A percentile compares a stretch with the other conserved stretches of the same genome.
Conservation (phyloP, 768 basidiomycete genomes). For the Russula emetica region DNA sequence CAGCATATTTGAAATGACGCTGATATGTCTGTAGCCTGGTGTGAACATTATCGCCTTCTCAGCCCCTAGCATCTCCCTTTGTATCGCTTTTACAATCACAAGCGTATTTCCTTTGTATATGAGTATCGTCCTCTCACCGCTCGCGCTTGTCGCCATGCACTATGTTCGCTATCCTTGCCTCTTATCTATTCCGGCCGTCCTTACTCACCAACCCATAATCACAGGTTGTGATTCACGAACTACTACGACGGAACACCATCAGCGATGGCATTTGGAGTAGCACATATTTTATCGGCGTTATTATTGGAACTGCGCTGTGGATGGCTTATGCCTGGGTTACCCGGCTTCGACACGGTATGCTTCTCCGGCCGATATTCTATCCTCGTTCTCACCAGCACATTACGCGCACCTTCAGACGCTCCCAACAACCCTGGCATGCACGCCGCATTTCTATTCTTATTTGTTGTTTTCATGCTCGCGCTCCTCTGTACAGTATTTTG, state of each 20-base stretch:
- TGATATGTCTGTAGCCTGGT: not conserved
- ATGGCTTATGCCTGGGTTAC: constrained; percentile 9
- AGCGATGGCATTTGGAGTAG: not conserved
- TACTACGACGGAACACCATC: not conserved
- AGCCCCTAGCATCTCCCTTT: not conserved
- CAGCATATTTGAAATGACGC: too few species aligned
- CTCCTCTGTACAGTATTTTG: not conserved
- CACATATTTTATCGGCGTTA: not conserved
- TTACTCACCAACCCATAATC: not conserved
- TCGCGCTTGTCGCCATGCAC: too few species aligned
- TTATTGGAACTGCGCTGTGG: constrained; percentile 1
- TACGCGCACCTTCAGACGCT: not conserved
- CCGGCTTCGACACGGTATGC: constrained; percentile 12
- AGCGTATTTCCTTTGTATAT: constrained; percentile 17
- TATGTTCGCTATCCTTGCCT: not conserved
- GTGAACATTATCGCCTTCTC: constrained; percentile 11
- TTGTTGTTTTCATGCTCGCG: not conserved
- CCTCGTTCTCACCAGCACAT: not conserved
- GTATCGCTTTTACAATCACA: constrained; percentile 2
- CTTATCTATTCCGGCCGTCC: not conserved
- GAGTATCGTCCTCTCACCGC: too few species aligned
- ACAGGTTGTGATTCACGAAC: not conserved
- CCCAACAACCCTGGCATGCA: not conserved
- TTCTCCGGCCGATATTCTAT: not conserved
- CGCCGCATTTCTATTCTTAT: not conserved